Base-by-base conservation (phyloP, 2,329 filamentous ascomycete genomes). In the Phaeoacremonium minimum region DNA sequence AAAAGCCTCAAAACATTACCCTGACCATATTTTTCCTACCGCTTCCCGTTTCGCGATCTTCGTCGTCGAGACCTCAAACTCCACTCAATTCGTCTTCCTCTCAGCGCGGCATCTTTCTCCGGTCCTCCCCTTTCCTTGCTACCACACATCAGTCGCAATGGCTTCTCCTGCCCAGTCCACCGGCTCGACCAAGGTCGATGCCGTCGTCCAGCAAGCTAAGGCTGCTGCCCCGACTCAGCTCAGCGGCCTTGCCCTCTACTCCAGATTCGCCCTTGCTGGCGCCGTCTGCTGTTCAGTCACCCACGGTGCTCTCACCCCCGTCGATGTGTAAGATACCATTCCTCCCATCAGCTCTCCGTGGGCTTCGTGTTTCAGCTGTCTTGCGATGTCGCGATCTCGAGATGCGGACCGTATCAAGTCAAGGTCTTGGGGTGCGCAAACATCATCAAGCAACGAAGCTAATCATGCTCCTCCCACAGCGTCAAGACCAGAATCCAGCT, bases 221-320 rank as follows among this genome's bases (percentile, higher is more conserved):
- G 59, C 58, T 49, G 52, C 52, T 42, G 59, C 64, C 46, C 61
- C 64, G 40, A 45, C 56, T 46, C 61, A 69, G 62, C 63, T 66
- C 45, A 60, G 59, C 46, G 71, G 70, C 49, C 5, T 89, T 51
- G 72, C 65, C 43, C 87, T 98, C 56, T 97, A 97, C 83, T 87
- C 87, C 57, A 82, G 88, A 70, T 96, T 96, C 75, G 91, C 93
- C 71, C 85, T 98, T 58, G 90, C 93, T 57, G 93, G 93, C 72
- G 93, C 93, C 56, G 74, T 97, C 76, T 96, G 93, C 83, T 98
- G 93, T 72, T 93, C 90, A 56, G 74, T 97, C 72, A 98, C 93
- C 62, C 93, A 98, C 80, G 93, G 91, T 69, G 85, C 78, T 60
- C 83, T 97, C 57, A 98, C 93, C 53, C 93, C 93, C 61, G 89